Conservation (phyloP, 2,329 filamentous ascomycete genomes). For the Neopestalotiopsis rosae region DNA sequence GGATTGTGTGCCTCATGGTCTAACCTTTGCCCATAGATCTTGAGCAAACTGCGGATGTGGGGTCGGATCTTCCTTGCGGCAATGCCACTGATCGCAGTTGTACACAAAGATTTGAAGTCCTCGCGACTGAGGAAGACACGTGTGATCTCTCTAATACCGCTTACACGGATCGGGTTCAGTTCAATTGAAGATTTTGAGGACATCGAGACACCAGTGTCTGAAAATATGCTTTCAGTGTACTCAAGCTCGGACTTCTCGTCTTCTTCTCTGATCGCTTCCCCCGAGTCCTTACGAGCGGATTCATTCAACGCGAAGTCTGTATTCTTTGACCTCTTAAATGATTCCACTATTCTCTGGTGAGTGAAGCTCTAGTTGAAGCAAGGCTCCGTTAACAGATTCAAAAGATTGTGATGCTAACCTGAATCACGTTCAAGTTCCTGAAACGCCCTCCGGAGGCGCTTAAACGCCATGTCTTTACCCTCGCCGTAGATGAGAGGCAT, state of each 20-base stretch:
- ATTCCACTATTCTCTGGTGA: too few relatives aligned
- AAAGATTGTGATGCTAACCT: too few relatives aligned
- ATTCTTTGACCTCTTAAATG: too few relatives aligned
- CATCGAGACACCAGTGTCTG: background rate
- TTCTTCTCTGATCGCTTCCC: background rate
- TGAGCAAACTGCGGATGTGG: background rate
- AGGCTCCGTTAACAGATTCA: too few relatives aligned
- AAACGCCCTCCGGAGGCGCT: background rate
- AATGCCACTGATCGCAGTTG: background rate
- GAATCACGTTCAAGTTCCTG: too few relatives aligned
- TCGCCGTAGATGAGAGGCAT: background rate
- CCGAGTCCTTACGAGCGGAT: background rate
- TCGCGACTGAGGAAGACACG: background rate
- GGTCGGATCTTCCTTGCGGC: background rate
- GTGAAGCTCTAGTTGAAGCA: too few relatives aligned
- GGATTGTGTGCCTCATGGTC: background rate
- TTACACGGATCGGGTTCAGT: background rate
- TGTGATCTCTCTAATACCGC: background rate
- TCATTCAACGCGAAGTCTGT: too few relatives aligned
- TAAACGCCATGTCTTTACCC: background rate
- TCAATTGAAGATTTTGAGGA: constrained; percentile 1
- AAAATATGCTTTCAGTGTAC: background rate
- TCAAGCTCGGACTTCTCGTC: background rate
- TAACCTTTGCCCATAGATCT: background rate
- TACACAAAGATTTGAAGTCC: background rate